Conservation (phyloP, 441 rosid species). For the Daphne laureola region DNA sequence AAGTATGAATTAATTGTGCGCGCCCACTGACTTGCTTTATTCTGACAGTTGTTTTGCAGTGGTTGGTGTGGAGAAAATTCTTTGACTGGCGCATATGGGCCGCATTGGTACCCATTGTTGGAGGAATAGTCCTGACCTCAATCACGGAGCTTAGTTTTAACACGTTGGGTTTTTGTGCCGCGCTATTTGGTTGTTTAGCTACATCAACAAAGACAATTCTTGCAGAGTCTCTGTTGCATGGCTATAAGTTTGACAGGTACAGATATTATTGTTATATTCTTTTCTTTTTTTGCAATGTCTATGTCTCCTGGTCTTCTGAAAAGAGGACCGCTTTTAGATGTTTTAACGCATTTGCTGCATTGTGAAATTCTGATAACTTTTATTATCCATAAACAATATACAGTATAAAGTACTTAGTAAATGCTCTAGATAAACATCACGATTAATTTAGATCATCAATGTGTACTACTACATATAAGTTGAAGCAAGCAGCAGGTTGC, state of each 20-base stretch:
- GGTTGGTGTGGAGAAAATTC: conserved; percentile 96
- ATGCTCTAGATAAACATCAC: too few species aligned
- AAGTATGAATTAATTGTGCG: not conserved
- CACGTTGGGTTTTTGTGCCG: conserved; percentile 95
- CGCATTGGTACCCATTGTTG: conserved; percentile 88
- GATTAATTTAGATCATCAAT: too few species aligned
- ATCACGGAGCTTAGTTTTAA: conserved; percentile 95
- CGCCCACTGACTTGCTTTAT: conserved; percentile 11
- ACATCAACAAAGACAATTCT: conserved; percentile 99
- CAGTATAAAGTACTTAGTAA: too few species aligned
- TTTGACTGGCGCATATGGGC: conserved; percentile 99
- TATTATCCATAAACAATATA: too few species aligned
- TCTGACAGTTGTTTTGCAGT: conserved; percentile 84
- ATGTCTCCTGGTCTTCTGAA: too few species aligned
- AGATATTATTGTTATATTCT: conserved; percentile 2
- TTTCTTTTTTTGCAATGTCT: not conserved
- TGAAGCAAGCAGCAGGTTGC: too few species aligned
- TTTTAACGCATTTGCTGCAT: too few species aligned
- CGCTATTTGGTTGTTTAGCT: conserved; percentile 96
- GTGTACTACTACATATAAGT: too few species aligned
- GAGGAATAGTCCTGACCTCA: conserved; percentile 94
- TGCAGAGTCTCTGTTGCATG: conserved; percentile 95
- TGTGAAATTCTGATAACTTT: too few species aligned
- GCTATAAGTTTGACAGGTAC: conserved; percentile 98
- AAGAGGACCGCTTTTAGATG: too few species aligned